phyloP scores from a whole-genome alignment of 345 rosid species.

The Carallia pectinifolia region DNA sequence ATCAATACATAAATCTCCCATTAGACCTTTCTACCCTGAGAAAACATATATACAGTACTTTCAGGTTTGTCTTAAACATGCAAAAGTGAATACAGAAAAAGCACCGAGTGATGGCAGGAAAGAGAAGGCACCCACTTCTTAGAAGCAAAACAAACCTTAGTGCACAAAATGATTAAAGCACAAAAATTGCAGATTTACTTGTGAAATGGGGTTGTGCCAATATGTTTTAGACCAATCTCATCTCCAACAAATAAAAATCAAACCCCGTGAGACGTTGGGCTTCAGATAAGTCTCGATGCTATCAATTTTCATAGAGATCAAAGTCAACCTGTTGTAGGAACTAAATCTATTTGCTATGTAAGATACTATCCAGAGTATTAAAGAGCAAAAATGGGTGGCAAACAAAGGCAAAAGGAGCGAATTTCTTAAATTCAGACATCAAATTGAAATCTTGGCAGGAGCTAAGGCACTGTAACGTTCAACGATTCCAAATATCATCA shows the following conservation, averaged over 20 bases:
- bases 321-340: neutral
- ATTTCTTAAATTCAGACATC: neutral
- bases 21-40: slow-evolving; percentile 27
- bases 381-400: neutral
- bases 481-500: neutral
- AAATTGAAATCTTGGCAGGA: neutral
- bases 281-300: neutral
- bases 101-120: neutral
- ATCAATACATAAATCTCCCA: slow-evolving; percentile 38
- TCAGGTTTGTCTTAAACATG: too few relatives aligned
- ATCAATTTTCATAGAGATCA: neutral
- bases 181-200: neutral
- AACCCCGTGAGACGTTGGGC: neutral
- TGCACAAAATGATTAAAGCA: too few relatives aligned
- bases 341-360: neutral
- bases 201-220: neutral
- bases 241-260: neutral
- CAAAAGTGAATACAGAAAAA: neutral
- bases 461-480: neutral
- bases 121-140: neutral
- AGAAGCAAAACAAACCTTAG: neutral
- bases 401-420: neutral
- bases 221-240: neutral
- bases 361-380: neutral
- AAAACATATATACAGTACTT: neutral